phyloP scores from a whole-genome alignment of 2,329 filamentous ascomycete genomes.

The Ceratocystis alfenasii region DNA sequence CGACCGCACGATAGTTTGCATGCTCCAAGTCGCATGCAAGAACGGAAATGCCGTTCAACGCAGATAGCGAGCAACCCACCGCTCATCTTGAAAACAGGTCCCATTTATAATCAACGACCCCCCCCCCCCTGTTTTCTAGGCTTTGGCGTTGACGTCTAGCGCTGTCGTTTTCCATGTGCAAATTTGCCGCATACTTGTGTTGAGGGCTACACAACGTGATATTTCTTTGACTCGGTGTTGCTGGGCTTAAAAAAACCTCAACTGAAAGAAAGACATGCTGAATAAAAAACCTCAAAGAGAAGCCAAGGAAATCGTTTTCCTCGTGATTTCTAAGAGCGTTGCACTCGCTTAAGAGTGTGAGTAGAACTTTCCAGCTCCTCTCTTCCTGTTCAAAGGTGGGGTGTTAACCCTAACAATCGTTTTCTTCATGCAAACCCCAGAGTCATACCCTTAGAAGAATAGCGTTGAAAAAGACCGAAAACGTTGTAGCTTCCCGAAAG shows the following conservation, averaged over 20 bases:
- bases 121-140: no score
- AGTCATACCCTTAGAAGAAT: neutral
- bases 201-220: neutral
- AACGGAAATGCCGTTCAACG: neutral
- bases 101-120: no score
- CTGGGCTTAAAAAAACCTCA: neutral
- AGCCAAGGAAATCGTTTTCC: no score
- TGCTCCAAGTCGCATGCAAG: no score
- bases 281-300: no score
- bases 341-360: conserved; percentile 6
- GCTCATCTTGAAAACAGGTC: no score
- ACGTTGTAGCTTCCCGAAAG: no score
- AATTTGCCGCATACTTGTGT: neutral
- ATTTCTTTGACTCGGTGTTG: neutral
- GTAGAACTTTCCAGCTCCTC: neutral
- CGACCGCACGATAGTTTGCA: no score
- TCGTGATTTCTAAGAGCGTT: conserved; percentile 13
- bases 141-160: no score
- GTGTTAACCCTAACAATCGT: neutral
- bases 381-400: neutral
- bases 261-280: no score
- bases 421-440: neutral
- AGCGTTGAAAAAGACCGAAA: neutral
- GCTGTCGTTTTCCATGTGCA: no score
- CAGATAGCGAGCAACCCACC: neutral